phyloP scores from a whole-genome alignment of 169 alveolate species.

The Sarcocystis neurona region DNA sequence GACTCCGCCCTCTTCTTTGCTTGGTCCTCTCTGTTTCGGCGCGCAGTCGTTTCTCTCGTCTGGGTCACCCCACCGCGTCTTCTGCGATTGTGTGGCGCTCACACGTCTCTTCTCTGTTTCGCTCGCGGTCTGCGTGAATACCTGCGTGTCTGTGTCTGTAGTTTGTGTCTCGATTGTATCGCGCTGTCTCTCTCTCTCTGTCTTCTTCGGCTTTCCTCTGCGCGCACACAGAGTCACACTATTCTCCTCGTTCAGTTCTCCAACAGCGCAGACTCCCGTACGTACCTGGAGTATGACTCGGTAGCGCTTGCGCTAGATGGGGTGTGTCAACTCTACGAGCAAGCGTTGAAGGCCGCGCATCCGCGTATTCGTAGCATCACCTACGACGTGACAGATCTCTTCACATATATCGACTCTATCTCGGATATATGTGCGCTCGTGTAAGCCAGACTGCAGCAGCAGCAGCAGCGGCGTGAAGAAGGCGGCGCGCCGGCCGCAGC shows the following conservation, averaged over 20 bases:
- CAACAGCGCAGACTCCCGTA: slow-evolving; percentile 15
- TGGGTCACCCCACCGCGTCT: no score
- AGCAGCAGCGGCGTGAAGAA: no score
- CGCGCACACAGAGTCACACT: slow-evolving; percentile 36
- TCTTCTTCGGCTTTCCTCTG: neutral
- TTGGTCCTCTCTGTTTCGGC: no score
- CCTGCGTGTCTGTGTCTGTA: no score
- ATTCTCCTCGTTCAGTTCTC: slow-evolving; percentile 50
- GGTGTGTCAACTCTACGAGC: slow-evolving; percentile 56
- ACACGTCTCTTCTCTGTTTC: no score
- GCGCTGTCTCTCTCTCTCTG: neutral
- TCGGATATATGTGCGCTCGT: slow-evolving; percentile 44
- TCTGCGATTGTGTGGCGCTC: no score
- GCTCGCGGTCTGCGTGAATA: no score
- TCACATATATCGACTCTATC: slow-evolving; percentile 33
- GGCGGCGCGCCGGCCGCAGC: no score
- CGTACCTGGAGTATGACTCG: slow-evolving; percentile 41
- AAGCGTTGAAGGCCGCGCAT: slow-evolving; percentile 42
- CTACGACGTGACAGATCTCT: slow-evolving; percentile 48
- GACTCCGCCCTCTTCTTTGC: no score
- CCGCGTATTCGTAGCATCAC: slow-evolving; percentile 47
- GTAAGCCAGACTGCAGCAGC: slow-evolving; percentile 6
- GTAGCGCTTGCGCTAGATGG: slow-evolving; percentile 44
- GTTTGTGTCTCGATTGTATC: no score
- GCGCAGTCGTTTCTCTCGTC: no score